phyloP scores from a whole-genome alignment of 371 early-diverging fungal species.

The Syncephalastrum contaminatum region DNA sequence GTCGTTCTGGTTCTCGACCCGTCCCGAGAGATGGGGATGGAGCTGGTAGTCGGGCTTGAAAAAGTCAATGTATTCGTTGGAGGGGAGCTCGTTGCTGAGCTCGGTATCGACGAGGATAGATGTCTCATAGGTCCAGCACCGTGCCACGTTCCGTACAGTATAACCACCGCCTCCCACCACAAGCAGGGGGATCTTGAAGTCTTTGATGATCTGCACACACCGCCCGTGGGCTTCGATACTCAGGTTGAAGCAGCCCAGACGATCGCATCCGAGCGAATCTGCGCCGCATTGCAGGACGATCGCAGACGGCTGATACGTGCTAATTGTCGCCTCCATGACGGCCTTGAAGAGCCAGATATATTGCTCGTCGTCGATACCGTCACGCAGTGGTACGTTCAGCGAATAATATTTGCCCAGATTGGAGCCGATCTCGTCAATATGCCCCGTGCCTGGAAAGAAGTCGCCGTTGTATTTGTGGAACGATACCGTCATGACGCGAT shows the following conservation, averaged over 20 bases:
- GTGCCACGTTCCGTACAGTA: slow-evolving; percentile 90
- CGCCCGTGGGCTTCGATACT: slow-evolving; percentile 88
- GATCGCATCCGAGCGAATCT: slow-evolving; percentile 91
- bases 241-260: slow-evolving; percentile 90
- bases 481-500: slow-evolving; percentile 92
- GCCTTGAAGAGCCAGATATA: slow-evolving; percentile 86
- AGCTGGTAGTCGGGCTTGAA: slow-evolving; percentile 87
- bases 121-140: slow-evolving; percentile 96
- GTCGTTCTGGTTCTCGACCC: slow-evolving; percentile 91
- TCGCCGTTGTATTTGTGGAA: slow-evolving; percentile 95
- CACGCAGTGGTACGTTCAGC: slow-evolving; percentile 89
- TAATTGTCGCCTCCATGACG: slow-evolving; percentile 77
- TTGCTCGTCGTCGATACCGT: slow-evolving; percentile 87
- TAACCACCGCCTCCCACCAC: slow-evolving; percentile 97
- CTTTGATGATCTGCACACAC: slow-evolving; percentile 85
- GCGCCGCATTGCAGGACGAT: slow-evolving; percentile 97
- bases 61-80: slow-evolving; percentile 73
- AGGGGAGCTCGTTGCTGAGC: slow-evolving; percentile 74
- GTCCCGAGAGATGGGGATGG: slow-evolving; percentile 75
- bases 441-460: slow-evolving; percentile 95
- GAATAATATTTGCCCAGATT: slow-evolving; percentile 80
- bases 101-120: slow-evolving; percentile 77
- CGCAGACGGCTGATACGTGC: slow-evolving; percentile 78
- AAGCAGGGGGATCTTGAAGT: slow-evolving; percentile 79
- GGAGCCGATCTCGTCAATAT: slow-evolving; percentile 75